Conservation (phyloP, 371 early-diverging fungal species). For the Mucor mucedo region DNA sequence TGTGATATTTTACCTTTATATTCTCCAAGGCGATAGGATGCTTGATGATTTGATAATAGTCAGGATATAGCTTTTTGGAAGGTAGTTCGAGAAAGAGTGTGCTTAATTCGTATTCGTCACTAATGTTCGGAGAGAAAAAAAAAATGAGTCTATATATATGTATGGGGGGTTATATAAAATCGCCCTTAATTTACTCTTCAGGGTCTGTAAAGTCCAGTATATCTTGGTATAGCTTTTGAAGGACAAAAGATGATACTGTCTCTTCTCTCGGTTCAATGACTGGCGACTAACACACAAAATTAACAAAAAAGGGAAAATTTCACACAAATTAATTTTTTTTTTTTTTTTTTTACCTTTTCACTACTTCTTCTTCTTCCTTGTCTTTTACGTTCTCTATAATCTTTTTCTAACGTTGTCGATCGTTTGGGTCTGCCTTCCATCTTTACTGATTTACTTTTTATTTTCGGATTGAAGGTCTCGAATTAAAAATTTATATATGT, state of each 20-base stretch:
- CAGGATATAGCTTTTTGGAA: conserved; percentile 80
- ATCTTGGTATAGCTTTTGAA: conserved; percentile 35
- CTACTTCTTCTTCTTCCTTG: conserved; percentile 23
- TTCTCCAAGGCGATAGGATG: conserved; percentile 81
- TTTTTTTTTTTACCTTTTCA: conserved; percentile 27
- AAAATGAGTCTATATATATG: neutral
- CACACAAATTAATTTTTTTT: neutral
- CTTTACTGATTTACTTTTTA: neutral
- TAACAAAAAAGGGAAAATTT: conserved; percentile 2
- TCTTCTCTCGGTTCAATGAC: neutral
- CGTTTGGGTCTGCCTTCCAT: conserved; percentile 37
- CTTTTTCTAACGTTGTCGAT: conserved; percentile 28
- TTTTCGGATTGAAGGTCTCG: too few species aligned
- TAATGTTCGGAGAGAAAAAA: neutral
- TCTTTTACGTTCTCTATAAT: conserved; percentile 42
- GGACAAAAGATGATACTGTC: neutral
- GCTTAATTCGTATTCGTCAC: conserved; percentile 61
- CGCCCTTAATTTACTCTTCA: conserved; percentile 35
- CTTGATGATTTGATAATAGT: conserved; percentile 88
- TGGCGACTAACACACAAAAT: conserved; percentile 7
- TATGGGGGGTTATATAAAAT: neutral
- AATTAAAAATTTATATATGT: too few species aligned
- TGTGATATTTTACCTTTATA: conserved; percentile 51
- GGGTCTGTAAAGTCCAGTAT: conserved; percentile 40
- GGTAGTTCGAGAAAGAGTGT: conserved; percentile 82